phyloP scores from a whole-genome alignment of 441 rosid genomes.

The Raphanus hybrid region DNA sequence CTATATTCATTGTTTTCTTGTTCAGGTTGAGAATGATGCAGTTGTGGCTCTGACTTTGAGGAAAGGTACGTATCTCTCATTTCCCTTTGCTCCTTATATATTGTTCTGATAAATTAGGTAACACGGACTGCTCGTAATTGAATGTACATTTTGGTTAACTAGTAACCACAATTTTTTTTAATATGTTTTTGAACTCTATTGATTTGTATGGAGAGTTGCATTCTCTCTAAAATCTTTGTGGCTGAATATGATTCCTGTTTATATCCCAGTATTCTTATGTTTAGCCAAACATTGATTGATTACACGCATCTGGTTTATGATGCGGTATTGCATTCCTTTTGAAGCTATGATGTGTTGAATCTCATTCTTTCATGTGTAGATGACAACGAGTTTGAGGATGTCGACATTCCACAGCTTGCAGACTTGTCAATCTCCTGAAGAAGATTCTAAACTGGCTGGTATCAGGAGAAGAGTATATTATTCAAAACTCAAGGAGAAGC shows the following conservation, averaged over 20 bases:
- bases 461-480: not conserved
- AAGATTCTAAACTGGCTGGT: too few relatives aligned
- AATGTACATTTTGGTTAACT: slow-evolving; percentile 29
- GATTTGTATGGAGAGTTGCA: slow-evolving; percentile 4
- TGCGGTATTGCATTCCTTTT: slow-evolving; percentile 2
- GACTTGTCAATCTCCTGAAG: too few relatives aligned
- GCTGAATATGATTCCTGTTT: slow-evolving; percentile 18
- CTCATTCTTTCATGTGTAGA: not conserved
- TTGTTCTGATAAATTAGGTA: not conserved
- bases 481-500: too few relatives aligned
- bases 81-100: slow-evolving; percentile 26
- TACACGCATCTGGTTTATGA: slow-evolving; percentile 2
- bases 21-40: slow-evolving; percentile 96
- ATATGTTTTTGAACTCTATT: slow-evolving; percentile 27
- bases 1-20: slow-evolving; percentile 5
- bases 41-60: slow-evolving; percentile 86
- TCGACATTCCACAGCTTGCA: too few relatives aligned
- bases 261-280: not conserved
- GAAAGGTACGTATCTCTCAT: slow-evolving; percentile 57
- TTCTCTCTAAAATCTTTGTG: slow-evolving; percentile 10
- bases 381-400: too few relatives aligned
- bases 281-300: not conserved
- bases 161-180: not conserved
- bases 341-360: slow-evolving; percentile 13
- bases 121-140: not conserved